phyloP scores from a whole-genome alignment of 768 basidiomycete species.

The Sarcodon aspratus region DNA sequence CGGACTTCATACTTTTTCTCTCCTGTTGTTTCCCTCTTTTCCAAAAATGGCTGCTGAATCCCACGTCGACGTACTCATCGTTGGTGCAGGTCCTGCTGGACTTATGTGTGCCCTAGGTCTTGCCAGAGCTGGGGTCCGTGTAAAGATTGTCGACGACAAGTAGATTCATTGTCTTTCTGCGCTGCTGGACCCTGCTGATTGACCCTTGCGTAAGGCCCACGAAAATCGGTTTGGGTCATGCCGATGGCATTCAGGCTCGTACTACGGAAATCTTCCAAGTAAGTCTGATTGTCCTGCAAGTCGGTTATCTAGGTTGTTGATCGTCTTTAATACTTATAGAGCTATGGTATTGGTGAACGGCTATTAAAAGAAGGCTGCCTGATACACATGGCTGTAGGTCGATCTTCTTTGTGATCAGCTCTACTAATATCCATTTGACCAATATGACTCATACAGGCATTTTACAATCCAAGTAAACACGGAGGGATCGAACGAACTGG shows the following conservation, averaged over 20 bases:
- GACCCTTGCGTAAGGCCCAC: conserved; percentile 15
- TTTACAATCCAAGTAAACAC: conserved; percentile 53
- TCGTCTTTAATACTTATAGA: conserved; percentile 25
- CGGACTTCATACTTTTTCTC: too few species aligned
- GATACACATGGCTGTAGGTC: conserved; percentile 54
- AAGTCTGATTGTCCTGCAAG: not conserved
- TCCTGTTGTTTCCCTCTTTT: not conserved
- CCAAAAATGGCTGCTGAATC: conserved; percentile 5
- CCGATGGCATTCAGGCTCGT: conserved; percentile 44
- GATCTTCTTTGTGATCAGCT: too few species aligned
- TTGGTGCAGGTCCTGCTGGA: conserved; percentile 33
- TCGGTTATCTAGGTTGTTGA: not conserved
- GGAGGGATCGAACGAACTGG: conserved; percentile 62
- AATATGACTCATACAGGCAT: conserved; percentile 34
- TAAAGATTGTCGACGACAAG: conserved; percentile 30
- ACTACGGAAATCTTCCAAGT: conserved; percentile 43
- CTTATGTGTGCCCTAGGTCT: conserved; percentile 32
- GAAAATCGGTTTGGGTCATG: conserved; percentile 35
- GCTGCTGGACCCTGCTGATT: too few species aligned
- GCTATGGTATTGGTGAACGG: conserved; percentile 64
- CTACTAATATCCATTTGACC: too few species aligned
- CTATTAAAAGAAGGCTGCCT: conserved; percentile 54
- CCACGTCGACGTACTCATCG: conserved; percentile 27
- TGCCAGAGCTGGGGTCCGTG: conserved; percentile 21
- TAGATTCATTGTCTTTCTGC: conserved; percentile 4